Conservation (phyloP, 75 land plant species). For the Selaginella tamariscina region DNA sequence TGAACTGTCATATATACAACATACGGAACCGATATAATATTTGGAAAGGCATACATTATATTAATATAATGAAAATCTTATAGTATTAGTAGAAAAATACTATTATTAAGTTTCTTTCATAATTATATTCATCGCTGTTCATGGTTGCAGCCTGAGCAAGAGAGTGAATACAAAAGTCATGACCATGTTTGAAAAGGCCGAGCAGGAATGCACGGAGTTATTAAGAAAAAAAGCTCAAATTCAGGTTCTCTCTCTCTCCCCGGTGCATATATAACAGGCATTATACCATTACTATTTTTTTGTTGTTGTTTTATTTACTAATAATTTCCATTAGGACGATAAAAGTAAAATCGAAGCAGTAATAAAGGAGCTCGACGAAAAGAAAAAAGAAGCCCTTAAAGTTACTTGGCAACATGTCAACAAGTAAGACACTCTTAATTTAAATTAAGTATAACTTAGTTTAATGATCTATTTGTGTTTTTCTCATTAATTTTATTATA, state of each 20-base stretch:
- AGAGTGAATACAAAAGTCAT: conserved; percentile 95
- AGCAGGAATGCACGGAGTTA: conserved; percentile 82
- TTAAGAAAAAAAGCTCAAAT: conserved; percentile 71
- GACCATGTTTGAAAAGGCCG: conserved; percentile 99
- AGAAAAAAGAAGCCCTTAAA: conserved; percentile 84
- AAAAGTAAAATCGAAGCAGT: conserved; percentile 80
- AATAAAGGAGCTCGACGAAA: conserved; percentile 90
- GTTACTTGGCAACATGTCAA: conserved; percentile 91
- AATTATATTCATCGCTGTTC: background rate
- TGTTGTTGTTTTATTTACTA: background rate
- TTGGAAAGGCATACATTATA: too few relatives aligned
- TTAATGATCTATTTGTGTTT: background rate
- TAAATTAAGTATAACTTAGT: background rate
- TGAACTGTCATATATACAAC: too few relatives aligned
- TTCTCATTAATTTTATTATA: background rate
- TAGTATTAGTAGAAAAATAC: too few relatives aligned
- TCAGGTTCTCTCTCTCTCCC: conserved; percentile 38
- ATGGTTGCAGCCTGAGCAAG: conserved; percentile 65
- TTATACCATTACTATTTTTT: background rate
- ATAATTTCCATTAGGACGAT: conserved; percentile 49
- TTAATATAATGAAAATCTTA: too few relatives aligned
- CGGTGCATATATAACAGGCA: background rate
- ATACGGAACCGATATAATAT: too few relatives aligned
- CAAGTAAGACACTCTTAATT: conserved; percentile 38
- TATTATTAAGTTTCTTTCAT: too few relatives aligned